Conservation (phyloP, 2,329 filamentous ascomycete genomes). For the Claviceps capensis region DNA sequence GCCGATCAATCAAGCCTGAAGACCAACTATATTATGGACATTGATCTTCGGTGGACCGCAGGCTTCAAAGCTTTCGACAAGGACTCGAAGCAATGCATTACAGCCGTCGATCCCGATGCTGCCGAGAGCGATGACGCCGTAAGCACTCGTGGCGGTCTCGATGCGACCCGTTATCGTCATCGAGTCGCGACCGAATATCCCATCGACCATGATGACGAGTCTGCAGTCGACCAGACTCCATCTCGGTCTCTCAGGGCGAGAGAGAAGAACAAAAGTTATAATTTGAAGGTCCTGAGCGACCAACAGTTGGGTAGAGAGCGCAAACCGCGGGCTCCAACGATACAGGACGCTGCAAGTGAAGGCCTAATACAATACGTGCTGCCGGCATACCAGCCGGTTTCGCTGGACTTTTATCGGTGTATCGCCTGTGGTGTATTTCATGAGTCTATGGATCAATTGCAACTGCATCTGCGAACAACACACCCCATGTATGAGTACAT, state of each 20-base stretch:
- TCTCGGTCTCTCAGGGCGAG: constrained; percentile 36
- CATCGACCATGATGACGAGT: constrained; percentile 30
- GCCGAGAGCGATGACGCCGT: constrained; percentile 13
- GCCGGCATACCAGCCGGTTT: constrained; percentile 29
- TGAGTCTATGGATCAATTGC: constrained; percentile 32
- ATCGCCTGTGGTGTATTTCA: constrained; percentile 35
- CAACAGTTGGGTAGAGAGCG: constrained; percentile 40
- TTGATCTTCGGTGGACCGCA: constrained; percentile 33
- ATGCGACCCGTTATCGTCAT: constrained; percentile 9
- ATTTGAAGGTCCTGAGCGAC: constrained; percentile 44
- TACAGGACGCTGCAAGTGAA: constrained; percentile 18
- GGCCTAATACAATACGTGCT: constrained; percentile 33
- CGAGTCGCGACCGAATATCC: constrained; percentile 14
- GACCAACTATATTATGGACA: constrained; percentile 34
- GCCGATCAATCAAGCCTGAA: constrained; percentile 11
- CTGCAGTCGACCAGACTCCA: constrained; percentile 35
- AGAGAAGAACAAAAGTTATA: constrained; percentile 38
- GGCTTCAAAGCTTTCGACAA: constrained; percentile 27
- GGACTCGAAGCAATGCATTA: constrained; percentile 30
- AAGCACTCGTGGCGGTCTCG: constrained; percentile 10
- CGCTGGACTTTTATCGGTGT: constrained; percentile 36
- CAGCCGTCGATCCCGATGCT: constrained; percentile 23
- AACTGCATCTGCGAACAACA: constrained; percentile 30
- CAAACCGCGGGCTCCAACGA: constrained; percentile 22
- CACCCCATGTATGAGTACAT: constrained; percentile 34